phyloP scores from a whole-genome alignment of 306 rosid species.

The Ormosia emarginata region DNA sequence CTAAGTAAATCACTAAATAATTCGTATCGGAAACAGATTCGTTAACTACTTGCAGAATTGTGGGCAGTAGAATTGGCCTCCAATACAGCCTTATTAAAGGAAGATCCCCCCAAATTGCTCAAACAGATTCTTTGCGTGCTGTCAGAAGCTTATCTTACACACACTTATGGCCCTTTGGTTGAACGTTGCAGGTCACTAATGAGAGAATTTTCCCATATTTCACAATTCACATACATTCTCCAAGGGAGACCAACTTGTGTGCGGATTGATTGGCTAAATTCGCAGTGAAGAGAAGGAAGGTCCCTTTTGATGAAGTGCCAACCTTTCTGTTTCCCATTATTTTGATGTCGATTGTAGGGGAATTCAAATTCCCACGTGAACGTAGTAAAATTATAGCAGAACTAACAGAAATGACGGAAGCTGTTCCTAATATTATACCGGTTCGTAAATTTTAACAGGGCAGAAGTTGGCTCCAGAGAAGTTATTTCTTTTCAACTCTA shows the following conservation, averaged over 20 bases:
- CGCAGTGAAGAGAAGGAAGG: not conserved
- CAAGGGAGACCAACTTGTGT: not conserved
- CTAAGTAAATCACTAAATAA: too few species aligned
- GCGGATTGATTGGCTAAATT: not conserved
- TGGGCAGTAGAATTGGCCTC: not conserved
- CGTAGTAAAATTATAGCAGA: not conserved
- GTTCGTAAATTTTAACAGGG: too few species aligned
- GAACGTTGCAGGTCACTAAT: constrained; percentile 21
- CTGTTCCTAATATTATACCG: not conserved
- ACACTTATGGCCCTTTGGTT: constrained; percentile 12
- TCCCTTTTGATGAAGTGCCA: not conserved
- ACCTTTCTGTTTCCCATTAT: constrained; percentile 2
- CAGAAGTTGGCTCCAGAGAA: too few species aligned
- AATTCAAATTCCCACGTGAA: constrained; percentile 18
- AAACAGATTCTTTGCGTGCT: constrained; percentile 34
- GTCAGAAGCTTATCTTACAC: constrained; percentile 20
- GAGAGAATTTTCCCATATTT: not conserved
- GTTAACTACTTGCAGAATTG: not conserved
- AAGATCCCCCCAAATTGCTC: constrained; percentile 15
- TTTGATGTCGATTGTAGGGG: not conserved
- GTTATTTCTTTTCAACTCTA: too few species aligned
- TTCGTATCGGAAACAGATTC: not conserved
- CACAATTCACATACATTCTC: constrained; percentile 4
- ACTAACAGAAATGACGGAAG: not conserved
- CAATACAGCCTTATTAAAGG: not conserved